Evolutionary conservation across 2,329 filamentous ascomycete species (phyloP), one percentile per base, ranked within the genome.

Genomic region (Sordariomycetes sp.): DNA sequence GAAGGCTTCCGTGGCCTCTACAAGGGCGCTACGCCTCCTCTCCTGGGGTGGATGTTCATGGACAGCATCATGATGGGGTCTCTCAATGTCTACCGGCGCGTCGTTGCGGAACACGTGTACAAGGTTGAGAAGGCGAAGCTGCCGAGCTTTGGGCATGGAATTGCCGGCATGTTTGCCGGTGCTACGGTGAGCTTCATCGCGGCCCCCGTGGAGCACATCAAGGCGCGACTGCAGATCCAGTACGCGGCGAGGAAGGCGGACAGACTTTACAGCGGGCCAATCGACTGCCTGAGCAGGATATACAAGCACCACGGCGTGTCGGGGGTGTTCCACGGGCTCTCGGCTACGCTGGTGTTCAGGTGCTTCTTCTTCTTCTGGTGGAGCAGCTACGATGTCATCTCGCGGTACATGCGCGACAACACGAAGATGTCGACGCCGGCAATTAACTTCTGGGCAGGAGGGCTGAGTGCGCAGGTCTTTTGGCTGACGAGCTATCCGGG

Each of bases 1-100:
- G 92, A 98, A 59, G 90, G 90, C 31, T 61, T 93, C 30, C 62
- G 70, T 33, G 92, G 86, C 4, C 67, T 98, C 27, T 98, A 96
- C 71, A 98, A 96, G 64, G 88, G 90, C 48, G 87, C 87, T 9
- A 86, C 84, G 19, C 90, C 90, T 36, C 92, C 92, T 34, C 68
- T 96, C 32, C 77, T 95, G 33, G 92, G 92, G 47, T 96, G 92
- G 92, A 94, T 96, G 83, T 86, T 93, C 51, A 96, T 96, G 90
- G 92, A 98, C 64, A 72, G 66, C 27, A 55, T 80, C 39, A 94
- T 96, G 88, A 73, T 96, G 21, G 92, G 92, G 27, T 93, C 85
- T 14, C 67, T 98, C 44, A 94, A 84, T 17, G 73, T 94, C 32
- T 96, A 96, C 64, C 83, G 90, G 24, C 81, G 85, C 31, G 58